Evolutionary conservation across 805 yeast species (phyloP).

Genomic region (Myxozyma mucilagina): DNA sequence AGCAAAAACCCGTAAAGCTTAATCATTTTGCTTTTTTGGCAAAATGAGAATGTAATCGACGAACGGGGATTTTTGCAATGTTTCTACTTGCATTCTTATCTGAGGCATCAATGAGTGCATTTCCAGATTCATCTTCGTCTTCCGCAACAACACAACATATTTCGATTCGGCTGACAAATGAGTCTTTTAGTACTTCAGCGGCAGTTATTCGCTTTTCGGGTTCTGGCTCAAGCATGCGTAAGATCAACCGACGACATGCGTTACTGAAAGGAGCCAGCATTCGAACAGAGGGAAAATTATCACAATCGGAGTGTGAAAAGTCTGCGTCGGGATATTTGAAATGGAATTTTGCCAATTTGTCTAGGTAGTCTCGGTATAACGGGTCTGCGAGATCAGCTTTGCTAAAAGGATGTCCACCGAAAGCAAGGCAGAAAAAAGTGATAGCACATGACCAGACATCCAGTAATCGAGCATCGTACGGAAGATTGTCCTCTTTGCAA

Average conservation of each 20-base stretch:
- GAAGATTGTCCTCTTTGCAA: not conserved
- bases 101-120: slow-evolving; percentile 10
- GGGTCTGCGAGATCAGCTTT: slow-evolving; percentile 37
- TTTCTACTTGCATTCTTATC: slow-evolving; percentile 14
- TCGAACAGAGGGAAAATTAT: slow-evolving; percentile 20
- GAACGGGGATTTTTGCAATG: slow-evolving; percentile 15
- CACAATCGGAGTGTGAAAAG: slow-evolving; percentile 15
- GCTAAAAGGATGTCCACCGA: slow-evolving; percentile 38
- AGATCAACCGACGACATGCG: slow-evolving; percentile 49
- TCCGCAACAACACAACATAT: slow-evolving; percentile 29
- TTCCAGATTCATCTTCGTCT: not conserved
- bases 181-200: slow-evolving; percentile 72
- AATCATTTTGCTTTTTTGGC: slow-evolving; percentile 13
- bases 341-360: slow-evolving; percentile 16
- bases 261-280: slow-evolving; percentile 24
- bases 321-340: slow-evolving; percentile 27
- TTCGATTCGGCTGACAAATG: slow-evolving; percentile 53
- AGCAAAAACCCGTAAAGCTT: not conserved
- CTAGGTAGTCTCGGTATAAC: slow-evolving; percentile 30
- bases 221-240: slow-evolving; percentile 77
- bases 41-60: slow-evolving; percentile 25
- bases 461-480: slow-evolving; percentile 75
- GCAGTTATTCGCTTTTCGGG: slow-evolving; percentile 78
- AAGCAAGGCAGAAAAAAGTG: slow-evolving; percentile 80
- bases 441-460: slow-evolving; percentile 95